Conservation (phyloP, 495 filamentous ascomycete genomes). For the Penicillium antarcticum region DNA sequence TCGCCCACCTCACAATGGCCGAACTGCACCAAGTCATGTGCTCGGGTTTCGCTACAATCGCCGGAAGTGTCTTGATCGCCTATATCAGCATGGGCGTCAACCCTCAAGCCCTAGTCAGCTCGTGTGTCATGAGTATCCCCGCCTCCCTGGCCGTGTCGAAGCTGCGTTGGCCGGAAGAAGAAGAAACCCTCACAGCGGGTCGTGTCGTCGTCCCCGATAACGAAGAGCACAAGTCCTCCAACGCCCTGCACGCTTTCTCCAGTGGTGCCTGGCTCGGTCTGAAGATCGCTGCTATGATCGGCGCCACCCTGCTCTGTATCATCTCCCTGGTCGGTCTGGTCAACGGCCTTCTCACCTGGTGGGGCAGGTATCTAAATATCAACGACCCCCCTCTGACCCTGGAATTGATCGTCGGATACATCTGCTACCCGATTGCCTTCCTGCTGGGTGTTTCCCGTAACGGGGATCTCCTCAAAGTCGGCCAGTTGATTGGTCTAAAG, state of each 20-base stretch:
- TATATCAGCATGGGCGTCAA: conserved; percentile 80
- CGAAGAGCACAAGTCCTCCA: conserved; percentile 63
- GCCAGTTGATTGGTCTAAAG: conserved; percentile 77
- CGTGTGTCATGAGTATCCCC: conserved; percentile 85
- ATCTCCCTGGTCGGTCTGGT: conserved; percentile 73
- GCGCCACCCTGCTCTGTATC: conserved; percentile 76
- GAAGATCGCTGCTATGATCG: conserved; percentile 85
- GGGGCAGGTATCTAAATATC: conserved; percentile 80
- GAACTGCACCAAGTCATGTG: conserved; percentile 92
- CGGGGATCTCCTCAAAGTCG: conserved; percentile 68
- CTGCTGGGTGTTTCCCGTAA: conserved; percentile 77
- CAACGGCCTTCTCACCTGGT: conserved; percentile 83
- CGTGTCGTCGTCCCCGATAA: conserved; percentile 74
- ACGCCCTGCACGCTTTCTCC: conserved; percentile 80
- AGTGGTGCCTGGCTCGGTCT: conserved; percentile 86
- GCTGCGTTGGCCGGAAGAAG: conserved; percentile 81
- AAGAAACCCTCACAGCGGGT: conserved; percentile 79
- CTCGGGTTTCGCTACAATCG: conserved; percentile 66
- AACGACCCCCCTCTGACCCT: conserved; percentile 65
- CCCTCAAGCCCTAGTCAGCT: conserved; percentile 83
- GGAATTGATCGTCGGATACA: conserved; percentile 74
- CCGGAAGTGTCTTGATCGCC: conserved; percentile 73
- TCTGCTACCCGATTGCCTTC: conserved; percentile 83
- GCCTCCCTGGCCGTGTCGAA: conserved; percentile 84
- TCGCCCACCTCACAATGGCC: conserved; percentile 74